Percentiles rank a stretch among this genome's conserved stretches.
Conservation (phyloP, 1,284 basidiomycete species). For the Fomitiporia mediterranea region DNA sequence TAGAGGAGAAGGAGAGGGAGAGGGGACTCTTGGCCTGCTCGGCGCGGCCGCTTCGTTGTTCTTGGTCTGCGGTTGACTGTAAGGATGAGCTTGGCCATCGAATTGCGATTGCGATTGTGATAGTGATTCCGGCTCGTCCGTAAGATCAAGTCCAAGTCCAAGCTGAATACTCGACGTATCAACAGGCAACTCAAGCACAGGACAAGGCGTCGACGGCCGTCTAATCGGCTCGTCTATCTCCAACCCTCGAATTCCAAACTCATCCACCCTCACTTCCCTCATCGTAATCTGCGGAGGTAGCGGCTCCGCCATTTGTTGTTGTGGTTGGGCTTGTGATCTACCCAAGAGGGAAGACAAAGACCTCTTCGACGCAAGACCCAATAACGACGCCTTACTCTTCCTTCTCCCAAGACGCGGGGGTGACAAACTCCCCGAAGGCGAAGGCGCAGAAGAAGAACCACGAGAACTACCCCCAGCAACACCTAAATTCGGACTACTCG, state of each 20-base stretch:
- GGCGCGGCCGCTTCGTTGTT: no score
- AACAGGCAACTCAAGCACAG: conserved; percentile 16
- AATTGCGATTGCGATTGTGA: neutral
- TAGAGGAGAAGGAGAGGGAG: neutral
- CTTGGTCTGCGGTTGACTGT: no score
- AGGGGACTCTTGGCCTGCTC: neutral
- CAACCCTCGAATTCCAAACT: neutral
- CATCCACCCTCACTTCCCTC: no score
- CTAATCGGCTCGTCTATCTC: neutral
- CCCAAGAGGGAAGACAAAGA: conserved; percentile 20
- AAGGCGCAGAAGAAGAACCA: no score
- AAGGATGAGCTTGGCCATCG: no score
- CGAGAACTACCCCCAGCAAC: no score
- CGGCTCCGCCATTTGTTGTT: neutral
- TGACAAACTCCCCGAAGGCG: neutral
- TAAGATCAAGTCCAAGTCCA: conserved; percentile 8
- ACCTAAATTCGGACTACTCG: conserved; percentile 15
- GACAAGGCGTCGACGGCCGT: conserved; percentile 8
- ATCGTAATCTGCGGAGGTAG: neutral
- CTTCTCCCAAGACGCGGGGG: conserved; percentile 5
- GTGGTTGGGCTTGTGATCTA: conserved; percentile 8
- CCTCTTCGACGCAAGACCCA: conserved; percentile 14
- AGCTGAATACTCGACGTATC: conserved; percentile 9
- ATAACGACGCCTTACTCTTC: conserved; percentile 19
- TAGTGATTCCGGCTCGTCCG: neutral